Evolutionary conservation across 306 rosid genomes (phyloP).

Genomic region (Prunus mira): DNA sequence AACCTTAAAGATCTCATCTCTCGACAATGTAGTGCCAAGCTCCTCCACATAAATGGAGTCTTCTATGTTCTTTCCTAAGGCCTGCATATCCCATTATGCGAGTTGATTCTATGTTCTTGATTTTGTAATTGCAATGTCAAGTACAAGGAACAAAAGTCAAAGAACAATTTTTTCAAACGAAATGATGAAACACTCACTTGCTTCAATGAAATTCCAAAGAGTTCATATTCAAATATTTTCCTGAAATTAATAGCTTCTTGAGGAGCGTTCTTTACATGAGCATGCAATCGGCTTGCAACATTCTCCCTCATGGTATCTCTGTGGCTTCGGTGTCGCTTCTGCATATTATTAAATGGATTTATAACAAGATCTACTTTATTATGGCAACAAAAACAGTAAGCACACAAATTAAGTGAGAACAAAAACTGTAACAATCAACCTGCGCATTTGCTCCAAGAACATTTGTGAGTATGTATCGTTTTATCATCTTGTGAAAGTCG

Average conservation of each 20-base stretch:
- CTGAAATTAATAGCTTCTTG: conserved; percentile 58
- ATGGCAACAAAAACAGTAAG: background rate
- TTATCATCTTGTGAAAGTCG: conserved; percentile 73
- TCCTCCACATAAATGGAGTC: conserved; percentile 63
- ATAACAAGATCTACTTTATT: background rate
- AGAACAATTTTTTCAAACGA: background rate
- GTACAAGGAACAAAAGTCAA: background rate
- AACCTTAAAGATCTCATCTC: conserved; percentile 50
- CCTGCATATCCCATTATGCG: conserved; percentile 42
- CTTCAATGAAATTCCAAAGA: conserved; percentile 68
- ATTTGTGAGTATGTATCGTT: conserved; percentile 59
- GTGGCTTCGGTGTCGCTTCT: conserved; percentile 69
- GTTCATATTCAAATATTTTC: conserved; percentile 56
- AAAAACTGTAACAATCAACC: conserved; percentile 31
- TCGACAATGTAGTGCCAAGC: conserved; percentile 43
- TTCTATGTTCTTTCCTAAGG: conserved; percentile 55
- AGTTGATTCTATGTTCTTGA: background rate
- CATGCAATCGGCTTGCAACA: conserved; percentile 36
- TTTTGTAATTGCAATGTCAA: background rate
- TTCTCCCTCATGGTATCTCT: conserved; percentile 66
- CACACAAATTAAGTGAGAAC: background rate
- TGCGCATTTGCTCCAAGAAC: conserved; percentile 77
- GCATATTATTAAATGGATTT: conserved; percentile 16
- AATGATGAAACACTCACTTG: conserved; percentile 47
- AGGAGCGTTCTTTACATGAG: conserved; percentile 43